A percentile compares a stretch with the other conserved stretches of the same genome.
These are phyloP conservation scores for Mortierella sp. DNA, from an alignment of 371 early-diverging fungal species.

Conservation along the genomic window DNA sequence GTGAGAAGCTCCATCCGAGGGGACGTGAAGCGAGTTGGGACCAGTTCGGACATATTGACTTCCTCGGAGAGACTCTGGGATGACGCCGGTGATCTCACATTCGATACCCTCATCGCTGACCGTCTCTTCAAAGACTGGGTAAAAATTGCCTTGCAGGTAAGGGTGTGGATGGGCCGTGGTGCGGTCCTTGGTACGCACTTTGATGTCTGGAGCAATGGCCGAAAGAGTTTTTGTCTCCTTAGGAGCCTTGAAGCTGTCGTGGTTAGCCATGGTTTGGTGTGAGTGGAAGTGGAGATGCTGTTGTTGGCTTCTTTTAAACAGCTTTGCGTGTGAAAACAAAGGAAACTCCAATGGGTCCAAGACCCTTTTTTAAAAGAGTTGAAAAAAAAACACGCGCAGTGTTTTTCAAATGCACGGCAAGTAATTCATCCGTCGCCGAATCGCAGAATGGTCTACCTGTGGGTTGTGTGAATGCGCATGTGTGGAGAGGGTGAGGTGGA, in stretches of 20 bases:
- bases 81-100: constrained; percentile 36
- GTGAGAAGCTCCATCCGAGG: constrained; percentile 17
- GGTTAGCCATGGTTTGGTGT: constrained; percentile 2
- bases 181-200: constrained; percentile 20
- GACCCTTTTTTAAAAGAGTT: neutral
- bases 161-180: constrained; percentile 32
- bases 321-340: neutral
- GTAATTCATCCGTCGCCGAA: constrained; percentile 23
- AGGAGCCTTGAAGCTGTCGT: neutral
- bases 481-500: too few species aligned
- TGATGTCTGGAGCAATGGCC: constrained; percentile 30
- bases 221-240: neutral
- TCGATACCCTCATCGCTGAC: constrained; percentile 42
- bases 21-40: constrained; percentile 31
- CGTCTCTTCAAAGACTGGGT: constrained; percentile 50
- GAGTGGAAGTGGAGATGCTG: neutral
- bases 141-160: constrained; percentile 40
- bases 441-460: neutral
- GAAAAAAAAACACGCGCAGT: neutral
- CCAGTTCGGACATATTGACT: constrained; percentile 47
- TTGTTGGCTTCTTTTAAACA: neutral
- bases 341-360: neutral
- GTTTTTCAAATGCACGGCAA: constrained; percentile 3
- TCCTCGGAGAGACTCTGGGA: constrained; percentile 32
- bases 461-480: too few species aligned